These are phyloP conservation scores for Cynanchum wilfordii DNA, from an alignment of 257 asterid species.

Conservation along the genomic window DNA sequence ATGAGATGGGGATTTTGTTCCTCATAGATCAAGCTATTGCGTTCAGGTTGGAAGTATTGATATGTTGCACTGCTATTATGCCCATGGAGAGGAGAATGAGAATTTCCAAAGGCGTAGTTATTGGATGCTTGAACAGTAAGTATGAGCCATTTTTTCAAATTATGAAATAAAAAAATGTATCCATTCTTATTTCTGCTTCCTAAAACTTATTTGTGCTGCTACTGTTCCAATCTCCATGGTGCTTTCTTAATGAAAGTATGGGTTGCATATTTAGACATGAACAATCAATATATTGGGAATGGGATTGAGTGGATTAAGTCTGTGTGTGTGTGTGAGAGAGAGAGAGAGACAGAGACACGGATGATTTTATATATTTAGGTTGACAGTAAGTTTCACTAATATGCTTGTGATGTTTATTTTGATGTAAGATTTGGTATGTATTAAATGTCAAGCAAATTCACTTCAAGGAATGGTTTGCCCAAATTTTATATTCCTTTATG, in stretches of 20 bases:
- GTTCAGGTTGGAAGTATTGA: slow-evolving; percentile 95
- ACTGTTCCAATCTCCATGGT: background rate
- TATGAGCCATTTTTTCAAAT: slow-evolving; percentile 13
- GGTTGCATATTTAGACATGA: background rate
- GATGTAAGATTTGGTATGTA: background rate
- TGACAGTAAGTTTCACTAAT: background rate
- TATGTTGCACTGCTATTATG: slow-evolving; percentile 94
- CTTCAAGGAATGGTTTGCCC: background rate
- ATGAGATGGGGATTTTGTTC: slow-evolving; percentile 4
- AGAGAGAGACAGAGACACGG: too few species aligned
- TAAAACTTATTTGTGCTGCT: background rate
- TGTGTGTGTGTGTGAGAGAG: too few species aligned
- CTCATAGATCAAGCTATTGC: slow-evolving; percentile 18
- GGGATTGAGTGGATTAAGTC: background rate
- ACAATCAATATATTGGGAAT: background rate
- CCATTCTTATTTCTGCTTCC: slow-evolving; percentile 8
- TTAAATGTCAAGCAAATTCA: background rate
- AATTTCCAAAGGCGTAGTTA: slow-evolving; percentile 95
- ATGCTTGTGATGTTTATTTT: background rate
- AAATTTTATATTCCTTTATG: background rate
- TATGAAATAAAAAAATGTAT: background rate
- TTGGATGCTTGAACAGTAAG: slow-evolving; percentile 99
- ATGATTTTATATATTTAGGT: too few species aligned
- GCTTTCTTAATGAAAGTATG: background rate
- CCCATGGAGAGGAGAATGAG: slow-evolving; percentile 96